Evolutionary conservation across 345 rosid species (phyloP).

Genomic region (Anacardium occidentale): DNA sequence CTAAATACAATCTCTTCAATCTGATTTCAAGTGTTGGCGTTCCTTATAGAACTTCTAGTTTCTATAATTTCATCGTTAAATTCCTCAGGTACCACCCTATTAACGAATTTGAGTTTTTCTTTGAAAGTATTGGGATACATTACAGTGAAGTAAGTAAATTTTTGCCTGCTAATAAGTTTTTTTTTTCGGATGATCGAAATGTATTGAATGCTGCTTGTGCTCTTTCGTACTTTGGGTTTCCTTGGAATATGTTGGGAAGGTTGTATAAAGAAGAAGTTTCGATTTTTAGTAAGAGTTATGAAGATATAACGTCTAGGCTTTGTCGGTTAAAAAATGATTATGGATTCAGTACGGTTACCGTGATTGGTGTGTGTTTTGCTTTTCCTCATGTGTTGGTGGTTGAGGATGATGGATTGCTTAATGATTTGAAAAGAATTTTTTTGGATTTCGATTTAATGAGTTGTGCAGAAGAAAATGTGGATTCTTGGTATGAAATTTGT

Average conservation of each 20-base stretch:
- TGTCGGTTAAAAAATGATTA: slow-evolving; percentile 27
- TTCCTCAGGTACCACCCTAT: slow-evolving; percentile 66
- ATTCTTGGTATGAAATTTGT: slow-evolving; percentile 48
- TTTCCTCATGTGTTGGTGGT: slow-evolving; percentile 43
- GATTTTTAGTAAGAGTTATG: slow-evolving; percentile 40
- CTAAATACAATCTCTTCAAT: slow-evolving; percentile 43
- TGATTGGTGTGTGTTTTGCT: slow-evolving; percentile 58
- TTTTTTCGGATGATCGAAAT: slow-evolving; percentile 52
- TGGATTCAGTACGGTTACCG: slow-evolving; percentile 41
- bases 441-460: slow-evolving; percentile 37
- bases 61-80: slow-evolving; percentile 39
- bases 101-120: slow-evolving; percentile 76
- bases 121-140: slow-evolving; percentile 70
- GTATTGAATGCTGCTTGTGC: slow-evolving; percentile 45
- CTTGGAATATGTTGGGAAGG: no score
- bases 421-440: slow-evolving; percentile 46
- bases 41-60: slow-evolving; percentile 34
- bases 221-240: slow-evolving; percentile 61
- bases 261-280: slow-evolving; percentile 53
- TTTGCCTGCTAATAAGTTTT: slow-evolving; percentile 55
- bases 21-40: slow-evolving; percentile 40
- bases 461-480: slow-evolving; percentile 46
- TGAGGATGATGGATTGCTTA: slow-evolving; percentile 36
- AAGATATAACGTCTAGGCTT: slow-evolving; percentile 40
- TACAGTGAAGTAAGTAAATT: slow-evolving; percentile 36